A percentile compares a stretch with the other conserved stretches of the same genome.
Evolutionary conservation across 2,329 filamentous ascomycete genomes (phyloP).

Genomic region (Penicillium sp.): DNA sequence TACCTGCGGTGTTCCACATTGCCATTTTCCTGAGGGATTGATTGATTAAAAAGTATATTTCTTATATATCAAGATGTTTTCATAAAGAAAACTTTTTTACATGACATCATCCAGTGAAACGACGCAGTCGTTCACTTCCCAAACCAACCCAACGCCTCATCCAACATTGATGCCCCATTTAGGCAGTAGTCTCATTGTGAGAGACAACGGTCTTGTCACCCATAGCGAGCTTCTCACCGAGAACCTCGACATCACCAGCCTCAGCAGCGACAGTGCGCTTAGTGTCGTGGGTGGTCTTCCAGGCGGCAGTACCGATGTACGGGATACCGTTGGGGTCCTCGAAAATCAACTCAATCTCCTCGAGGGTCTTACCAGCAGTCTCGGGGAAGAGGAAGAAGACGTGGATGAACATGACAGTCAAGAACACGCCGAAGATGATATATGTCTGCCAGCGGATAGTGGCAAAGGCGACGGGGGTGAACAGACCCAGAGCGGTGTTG

Average conservation of each 20-base stretch:
- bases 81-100: not conserved
- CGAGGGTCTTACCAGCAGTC: conserved; percentile 62
- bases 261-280: conserved; percentile 31
- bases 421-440: conserved; percentile 44
- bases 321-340: conserved; percentile 35
- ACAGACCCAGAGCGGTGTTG: conserved; percentile 51
- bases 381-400: conserved; percentile 36
- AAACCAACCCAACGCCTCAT: not conserved
- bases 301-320: conserved; percentile 39
- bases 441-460: conserved; percentile 27
- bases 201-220: conserved; percentile 14
- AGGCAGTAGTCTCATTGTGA: conserved; percentile 10
- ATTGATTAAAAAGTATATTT: not conserved
- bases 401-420: conserved; percentile 38
- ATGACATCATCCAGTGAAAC: conserved; percentile 2
- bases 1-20: not conserved
- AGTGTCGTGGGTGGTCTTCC: conserved; percentile 37
- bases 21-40: not conserved
- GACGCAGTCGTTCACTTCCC: not conserved
- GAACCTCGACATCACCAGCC: conserved; percentile 27
- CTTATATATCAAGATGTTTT: not conserved
- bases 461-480: conserved; percentile 42
- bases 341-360: conserved; percentile 74
- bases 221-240: conserved; percentile 26
- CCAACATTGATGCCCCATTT: not conserved